These are phyloP conservation scores for Artemisia annua DNA, from an alignment of 129 eudicot species.

Conservation along the genomic window DNA sequence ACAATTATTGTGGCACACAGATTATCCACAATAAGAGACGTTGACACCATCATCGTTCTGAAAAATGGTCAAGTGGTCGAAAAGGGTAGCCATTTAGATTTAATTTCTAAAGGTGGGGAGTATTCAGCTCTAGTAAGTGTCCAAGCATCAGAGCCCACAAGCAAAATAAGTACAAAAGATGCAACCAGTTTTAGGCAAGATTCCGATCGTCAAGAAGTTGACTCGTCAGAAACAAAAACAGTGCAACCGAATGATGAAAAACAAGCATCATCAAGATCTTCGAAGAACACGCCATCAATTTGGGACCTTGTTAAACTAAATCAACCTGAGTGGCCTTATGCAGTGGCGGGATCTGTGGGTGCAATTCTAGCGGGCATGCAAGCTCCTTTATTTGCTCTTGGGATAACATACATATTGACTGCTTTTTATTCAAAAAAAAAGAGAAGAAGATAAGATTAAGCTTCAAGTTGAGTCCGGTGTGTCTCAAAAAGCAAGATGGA, in stretches of 20 bases:
- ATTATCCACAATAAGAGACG: constrained; percentile 64
- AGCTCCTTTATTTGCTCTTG: constrained; percentile 77
- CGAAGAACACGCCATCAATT: constrained; percentile 38
- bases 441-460: too few species aligned
- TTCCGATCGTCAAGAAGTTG: constrained; percentile 1
- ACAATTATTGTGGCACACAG: constrained; percentile 75
- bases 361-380: constrained; percentile 75
- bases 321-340: constrained; percentile 78
- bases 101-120: constrained; percentile 56
- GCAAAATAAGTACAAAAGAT: constrained; percentile 7
- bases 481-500: too few species aligned
- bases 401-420: constrained; percentile 68
- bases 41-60: constrained; percentile 63
- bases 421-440: constrained; percentile 83
- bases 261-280: constrained; percentile 7
- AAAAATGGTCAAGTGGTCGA: constrained; percentile 64
- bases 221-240: constrained; percentile 14
- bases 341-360: constrained; percentile 70
- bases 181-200: constrained; percentile 14
- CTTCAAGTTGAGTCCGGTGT: too few species aligned
- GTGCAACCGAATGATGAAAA: constrained; percentile 20
- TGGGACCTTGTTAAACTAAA: constrained; percentile 75
- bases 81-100: constrained; percentile 52
- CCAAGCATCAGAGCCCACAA: constrained; percentile 48
- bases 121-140: constrained; percentile 57